Evolutionary conservation across 2,329 filamentous ascomycete species (phyloP), one percentile per base, ranked within the genome.

Genomic region (Aspergillus fijiensis): DNA sequence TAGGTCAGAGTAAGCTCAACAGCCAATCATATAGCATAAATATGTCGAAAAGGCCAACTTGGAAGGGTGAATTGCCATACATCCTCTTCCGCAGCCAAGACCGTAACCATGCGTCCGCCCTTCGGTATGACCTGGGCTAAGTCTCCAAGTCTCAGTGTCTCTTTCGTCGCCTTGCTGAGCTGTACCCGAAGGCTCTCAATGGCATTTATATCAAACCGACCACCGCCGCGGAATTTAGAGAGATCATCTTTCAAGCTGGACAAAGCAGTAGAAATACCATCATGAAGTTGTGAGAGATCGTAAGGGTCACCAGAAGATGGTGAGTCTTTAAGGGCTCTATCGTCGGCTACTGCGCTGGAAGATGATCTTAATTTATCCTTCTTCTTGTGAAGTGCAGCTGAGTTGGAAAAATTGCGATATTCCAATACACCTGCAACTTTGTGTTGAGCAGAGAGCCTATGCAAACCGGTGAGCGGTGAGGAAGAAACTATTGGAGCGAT

Each of bases 61-160:
- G 2, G 21, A 21, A 29, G 27, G 9, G 14, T 12, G 10, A 47
- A 57, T 47, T 49, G 16, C 78, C 81, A 67, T 71, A 89, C 87
- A 60, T 85, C 84, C 67, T 85, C 82, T 68, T 90, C 88, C 14
- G 86, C 84, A 45, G 85, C 85, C 23, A 89, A 72, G n/a, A 90
- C 78, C 60, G 85, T 83, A 31, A 89, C 72, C 66, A 80, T 81
- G 58, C 87, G 75, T 11, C 87, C 81, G 27, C 82, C 87, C 67
- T 87, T 87, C 0, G 86, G 85, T 45, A 90, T 79, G 16, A 90
- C 85, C 69, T 89, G 87, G 2, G 87, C 88, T 59, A 91, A 69
- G 69, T 89, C 87, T 10, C 82, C 81, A 54, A 91, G 67, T 63
- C 77, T 80, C 52, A 84, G 79, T 1, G 75, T 83, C 60, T 83